Evolutionary conservation across 225 moss, liverwort and hornwort genomes (phyloP).

Genomic region (Sphagnum tenellum): DNA sequence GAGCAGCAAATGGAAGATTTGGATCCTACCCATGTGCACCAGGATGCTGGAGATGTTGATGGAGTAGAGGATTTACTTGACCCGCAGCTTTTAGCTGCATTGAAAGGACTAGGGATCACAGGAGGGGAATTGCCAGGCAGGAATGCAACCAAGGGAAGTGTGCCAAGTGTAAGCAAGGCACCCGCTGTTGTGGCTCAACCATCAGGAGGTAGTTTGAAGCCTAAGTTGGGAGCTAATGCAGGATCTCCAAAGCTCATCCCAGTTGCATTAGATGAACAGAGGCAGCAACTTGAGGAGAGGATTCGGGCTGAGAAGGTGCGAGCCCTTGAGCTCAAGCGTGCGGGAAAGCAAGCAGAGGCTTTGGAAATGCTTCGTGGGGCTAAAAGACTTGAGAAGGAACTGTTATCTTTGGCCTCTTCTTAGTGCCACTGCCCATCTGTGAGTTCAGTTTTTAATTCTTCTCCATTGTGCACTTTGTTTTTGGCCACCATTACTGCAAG

Average conservation of each 20-base stretch:
- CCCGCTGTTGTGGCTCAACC: constrained; percentile 11
- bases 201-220: constrained; percentile 24
- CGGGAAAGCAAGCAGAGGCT: constrained; percentile 78
- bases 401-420: constrained; percentile 35
- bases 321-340: constrained; percentile 83
- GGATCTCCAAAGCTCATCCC: background rate
- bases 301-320: constrained; percentile 73
- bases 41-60: constrained; percentile 51
- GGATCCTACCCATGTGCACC: constrained; percentile 53
- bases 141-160: constrained; percentile 12
- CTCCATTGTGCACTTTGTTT: too few species aligned
- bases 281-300: constrained; percentile 59
- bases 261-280: constrained; percentile 29
- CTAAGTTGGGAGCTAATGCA: background rate
- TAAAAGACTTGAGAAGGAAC: constrained; percentile 83
- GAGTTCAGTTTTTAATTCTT: too few species aligned
- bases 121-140: constrained; percentile 46
- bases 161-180: background rate
- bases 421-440: background rate
- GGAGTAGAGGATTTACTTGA: constrained; percentile 82
- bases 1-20: constrained; percentile 97
- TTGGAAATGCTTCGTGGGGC: constrained; percentile 77
- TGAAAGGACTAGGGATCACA: constrained; percentile 73
- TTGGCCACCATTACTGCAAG: too few species aligned
- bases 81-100: constrained; percentile 83